Percentiles rank a stretch among this genome's conserved stretches.
These are phyloP conservation scores for Yarrowia keelungensis DNA, from an alignment of 805 yeast genomes.

Conservation along the genomic window DNA sequence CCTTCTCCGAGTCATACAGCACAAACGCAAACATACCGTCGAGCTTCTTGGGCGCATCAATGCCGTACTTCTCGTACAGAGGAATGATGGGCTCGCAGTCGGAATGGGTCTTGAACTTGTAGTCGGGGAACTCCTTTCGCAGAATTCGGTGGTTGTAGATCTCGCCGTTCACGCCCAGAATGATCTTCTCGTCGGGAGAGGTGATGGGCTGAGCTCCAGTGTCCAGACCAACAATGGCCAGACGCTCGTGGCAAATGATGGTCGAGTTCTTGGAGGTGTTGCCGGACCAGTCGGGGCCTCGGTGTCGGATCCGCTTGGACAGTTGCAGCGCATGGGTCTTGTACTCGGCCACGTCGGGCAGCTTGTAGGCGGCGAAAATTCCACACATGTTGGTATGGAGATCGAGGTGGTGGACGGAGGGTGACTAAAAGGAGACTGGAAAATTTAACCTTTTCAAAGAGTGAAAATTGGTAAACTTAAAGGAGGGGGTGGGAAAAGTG, in stretches of 20 bases:
- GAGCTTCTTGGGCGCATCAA: slow-evolving; percentile 88
- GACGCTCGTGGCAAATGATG: slow-evolving; percentile 90
- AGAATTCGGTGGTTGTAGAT: slow-evolving; percentile 94
- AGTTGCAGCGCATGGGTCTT: slow-evolving; percentile 88
- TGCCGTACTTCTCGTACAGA: slow-evolving; percentile 80
- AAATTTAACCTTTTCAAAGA: background rate
- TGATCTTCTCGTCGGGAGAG: slow-evolving; percentile 73
- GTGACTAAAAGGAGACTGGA: background rate
- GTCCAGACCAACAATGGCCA: slow-evolving; percentile 96
- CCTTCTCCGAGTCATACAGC: slow-evolving; percentile 79
- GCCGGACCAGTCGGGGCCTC: slow-evolving; percentile 99
- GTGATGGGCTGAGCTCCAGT: slow-evolving; percentile 98
- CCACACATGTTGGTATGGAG: slow-evolving; percentile 77
- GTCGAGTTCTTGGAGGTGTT: slow-evolving; percentile 79
- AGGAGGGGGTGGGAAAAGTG: background rate
- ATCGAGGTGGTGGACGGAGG: background rate
- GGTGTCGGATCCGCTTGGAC: slow-evolving; percentile 91
- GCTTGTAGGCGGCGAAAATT: slow-evolving; percentile 90
- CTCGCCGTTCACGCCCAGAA: slow-evolving; percentile 94
- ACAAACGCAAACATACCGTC: slow-evolving; percentile 99
- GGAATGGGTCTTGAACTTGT: slow-evolving; percentile 80
- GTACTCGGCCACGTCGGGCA: slow-evolving; percentile 78
- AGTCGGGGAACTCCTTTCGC: slow-evolving; percentile 76
- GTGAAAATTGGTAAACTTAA: slow-evolving; percentile 3
- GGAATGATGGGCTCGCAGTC: slow-evolving; percentile 99